Evolutionary conservation across 495 filamentous ascomycete genomes (phyloP), one percentile per base, ranked within the genome.

Genomic region (Saxophila tyrrhenica): DNA sequence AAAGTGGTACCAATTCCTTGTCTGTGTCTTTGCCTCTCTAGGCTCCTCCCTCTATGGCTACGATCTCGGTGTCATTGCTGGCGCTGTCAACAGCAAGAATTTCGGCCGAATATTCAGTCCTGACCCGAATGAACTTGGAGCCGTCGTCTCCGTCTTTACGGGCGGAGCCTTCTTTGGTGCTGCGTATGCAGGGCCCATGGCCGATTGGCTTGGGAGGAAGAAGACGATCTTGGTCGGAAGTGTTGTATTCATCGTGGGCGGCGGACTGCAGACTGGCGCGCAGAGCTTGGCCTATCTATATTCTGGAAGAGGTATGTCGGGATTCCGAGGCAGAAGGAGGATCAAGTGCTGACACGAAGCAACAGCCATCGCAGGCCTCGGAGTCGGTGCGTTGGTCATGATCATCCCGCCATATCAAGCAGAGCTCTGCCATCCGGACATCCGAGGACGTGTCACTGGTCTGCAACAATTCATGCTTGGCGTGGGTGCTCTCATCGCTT

Each of bases 91-190:
- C 1, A 67, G 57, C 11, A 20, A 61, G 35, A 59, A 63, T 23
- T 84, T 82, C 46, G 58, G 57, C 2, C 22, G 54, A 11, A 73
- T 72, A 29, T 83, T 83, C 64, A 63, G 74, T 0, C 69, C 78
- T 7, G 69, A 70, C 51, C 64, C 70, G 43, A 73, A 75, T 29
- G 69, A 85, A 62, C 79, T 68, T 80, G 82, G 82, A 49, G 70
- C 82, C 32, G 82, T 86, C 0, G 82, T 86, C 16, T 81, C 81
- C 0, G 68, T 86, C 44, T 86, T 86, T 67, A 86, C 82, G 0
- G 82, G 82, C 48, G 73, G 81, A 32, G 75, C 73, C 5, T 78
- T 78, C 69, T 74, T 75, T 57, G 78, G 78, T 25, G 74, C 77
- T 43, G 70, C 67, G 48, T 65, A 74, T 29, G 78, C 73, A 24